Percentiles rank a stretch among this genome's conserved stretches.
These are phyloP conservation scores for Bertia moriformis DNA, from an alignment of 2,329 filamentous ascomycete species.

Conservation along the genomic window DNA sequence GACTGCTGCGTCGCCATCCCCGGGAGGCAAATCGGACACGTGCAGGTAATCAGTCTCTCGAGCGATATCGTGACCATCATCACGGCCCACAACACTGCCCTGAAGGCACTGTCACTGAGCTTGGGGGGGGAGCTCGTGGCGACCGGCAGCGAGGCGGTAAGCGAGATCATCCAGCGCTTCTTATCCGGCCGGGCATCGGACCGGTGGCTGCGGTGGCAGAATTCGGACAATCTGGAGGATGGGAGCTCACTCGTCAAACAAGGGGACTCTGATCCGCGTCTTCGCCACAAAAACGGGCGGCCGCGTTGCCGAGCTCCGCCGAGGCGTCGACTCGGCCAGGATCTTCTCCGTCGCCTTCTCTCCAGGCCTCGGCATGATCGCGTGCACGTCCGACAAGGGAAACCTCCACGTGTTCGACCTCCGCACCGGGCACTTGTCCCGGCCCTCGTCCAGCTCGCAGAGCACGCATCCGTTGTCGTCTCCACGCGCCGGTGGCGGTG, in stretches of 20 bases:
- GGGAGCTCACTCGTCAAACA: too few species aligned
- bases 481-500: slow-evolving; percentile 5
- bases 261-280: slow-evolving; percentile 79
- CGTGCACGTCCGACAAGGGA: slow-evolving; percentile 90
- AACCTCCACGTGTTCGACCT: slow-evolving; percentile 91
- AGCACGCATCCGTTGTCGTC: too few species aligned
- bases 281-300: slow-evolving; percentile 70
- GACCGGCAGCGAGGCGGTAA: slow-evolving; percentile 73
- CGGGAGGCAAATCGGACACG: slow-evolving; percentile 73
- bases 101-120: slow-evolving; percentile 69
- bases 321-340: slow-evolving; percentile 75
- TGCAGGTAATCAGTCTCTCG: slow-evolving; percentile 69
- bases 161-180: too few species aligned
- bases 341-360: slow-evolving; percentile 84
- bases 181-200: too few species aligned
- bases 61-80: slow-evolving; percentile 83
- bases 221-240: too few species aligned
- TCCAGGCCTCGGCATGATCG: slow-evolving; percentile 63
- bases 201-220: slow-evolving; percentile 10
- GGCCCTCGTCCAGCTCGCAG: slow-evolving; percentile 24
- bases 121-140: slow-evolving; percentile 68
- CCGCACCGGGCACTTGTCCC: slow-evolving; percentile 23
- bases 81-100: slow-evolving; percentile 67
- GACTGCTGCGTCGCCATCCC: slow-evolving; percentile 67
- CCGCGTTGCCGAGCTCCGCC: slow-evolving; percentile 68